Conservation (phyloP, 2,329 filamentous ascomycete genomes). For the Cordyceps cicadae region DNA sequence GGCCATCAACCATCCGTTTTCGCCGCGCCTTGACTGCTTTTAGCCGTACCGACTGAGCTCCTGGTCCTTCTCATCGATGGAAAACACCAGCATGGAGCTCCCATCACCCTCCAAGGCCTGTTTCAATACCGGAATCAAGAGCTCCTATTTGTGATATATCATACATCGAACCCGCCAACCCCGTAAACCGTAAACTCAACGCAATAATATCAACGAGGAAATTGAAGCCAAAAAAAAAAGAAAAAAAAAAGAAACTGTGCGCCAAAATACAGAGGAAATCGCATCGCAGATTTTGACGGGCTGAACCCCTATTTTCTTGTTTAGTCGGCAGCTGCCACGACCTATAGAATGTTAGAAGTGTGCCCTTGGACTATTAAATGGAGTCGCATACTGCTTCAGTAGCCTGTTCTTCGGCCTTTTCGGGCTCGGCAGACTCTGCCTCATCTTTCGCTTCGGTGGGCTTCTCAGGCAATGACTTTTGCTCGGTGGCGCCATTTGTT, state of each 20-base stretch:
- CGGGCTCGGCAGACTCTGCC: slow-evolving; percentile 16
- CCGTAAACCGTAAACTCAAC: slow-evolving; percentile 1
- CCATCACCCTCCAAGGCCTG: background rate
- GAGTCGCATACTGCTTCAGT: slow-evolving; percentile 21
- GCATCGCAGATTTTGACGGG: background rate
- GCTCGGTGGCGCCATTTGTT: slow-evolving; percentile 31
- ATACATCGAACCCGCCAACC: slow-evolving; percentile 10
- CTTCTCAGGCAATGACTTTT: slow-evolving; percentile 26
- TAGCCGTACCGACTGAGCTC: background rate
- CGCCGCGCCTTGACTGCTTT: background rate
- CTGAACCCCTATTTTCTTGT: background rate
- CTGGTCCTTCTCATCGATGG: background rate
- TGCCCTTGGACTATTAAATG: slow-evolving; percentile 18
- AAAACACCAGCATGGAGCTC: background rate
- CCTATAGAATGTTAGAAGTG: slow-evolving; percentile 16
- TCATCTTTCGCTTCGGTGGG: slow-evolving; percentile 28
- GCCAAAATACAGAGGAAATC: slow-evolving; percentile 8
- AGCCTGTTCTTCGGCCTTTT: slow-evolving; percentile 18
- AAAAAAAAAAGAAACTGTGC: background rate
- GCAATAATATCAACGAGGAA: slow-evolving; percentile 1
- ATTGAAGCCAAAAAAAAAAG: slow-evolving; percentile 4
- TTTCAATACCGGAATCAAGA: slow-evolving; percentile 1
- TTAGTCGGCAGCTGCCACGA: slow-evolving; percentile 7
- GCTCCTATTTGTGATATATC: slow-evolving; percentile 11
- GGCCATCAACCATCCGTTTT: background rate